A percentile compares a stretch with the other conserved stretches of the same genome.
Evolutionary conservation across 805 yeast genomes (phyloP).

Genomic region (Kuraishia piskuri): DNA sequence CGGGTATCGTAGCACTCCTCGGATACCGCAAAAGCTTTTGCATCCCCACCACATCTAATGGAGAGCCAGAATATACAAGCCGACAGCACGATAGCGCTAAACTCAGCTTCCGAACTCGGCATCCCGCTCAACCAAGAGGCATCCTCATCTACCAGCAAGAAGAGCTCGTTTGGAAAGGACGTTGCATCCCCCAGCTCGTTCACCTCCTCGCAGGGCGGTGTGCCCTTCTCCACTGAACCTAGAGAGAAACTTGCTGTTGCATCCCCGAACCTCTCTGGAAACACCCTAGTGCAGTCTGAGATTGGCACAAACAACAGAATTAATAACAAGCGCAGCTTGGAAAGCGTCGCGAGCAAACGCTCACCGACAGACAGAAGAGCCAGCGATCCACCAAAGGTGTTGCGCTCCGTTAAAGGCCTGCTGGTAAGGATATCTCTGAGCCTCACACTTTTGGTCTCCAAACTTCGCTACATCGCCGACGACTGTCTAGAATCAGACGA

Average conservation of each 20-base stretch:
- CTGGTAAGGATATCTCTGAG: slow-evolving; percentile 30
- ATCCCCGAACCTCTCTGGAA: background rate
- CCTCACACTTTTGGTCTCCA: slow-evolving; percentile 24
- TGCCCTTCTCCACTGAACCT: background rate
- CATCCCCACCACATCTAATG: background rate
- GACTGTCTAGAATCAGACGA: slow-evolving; percentile 42
- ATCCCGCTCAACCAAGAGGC: background rate
- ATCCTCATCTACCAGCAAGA: background rate
- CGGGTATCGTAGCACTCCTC: too few species aligned
- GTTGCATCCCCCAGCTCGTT: background rate
- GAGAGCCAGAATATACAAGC: background rate
- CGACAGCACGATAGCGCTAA: background rate
- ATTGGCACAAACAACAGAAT: background rate
- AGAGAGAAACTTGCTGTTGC: background rate
- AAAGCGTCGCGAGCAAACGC: background rate
- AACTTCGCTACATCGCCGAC: slow-evolving; percentile 36
- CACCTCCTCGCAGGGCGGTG: background rate
- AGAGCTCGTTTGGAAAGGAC: background rate
- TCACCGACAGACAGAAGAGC: background rate
- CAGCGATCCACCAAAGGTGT: background rate
- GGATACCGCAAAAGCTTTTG: background rate
- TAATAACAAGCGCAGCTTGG: background rate
- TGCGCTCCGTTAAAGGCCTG: slow-evolving; percentile 15
- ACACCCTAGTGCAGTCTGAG: background rate
- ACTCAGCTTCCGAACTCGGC: background rate